These are phyloP conservation scores for Fusarium lateritium DNA, from an alignment of 2,329 filamentous ascomycete species.

Conservation along the genomic window DNA sequence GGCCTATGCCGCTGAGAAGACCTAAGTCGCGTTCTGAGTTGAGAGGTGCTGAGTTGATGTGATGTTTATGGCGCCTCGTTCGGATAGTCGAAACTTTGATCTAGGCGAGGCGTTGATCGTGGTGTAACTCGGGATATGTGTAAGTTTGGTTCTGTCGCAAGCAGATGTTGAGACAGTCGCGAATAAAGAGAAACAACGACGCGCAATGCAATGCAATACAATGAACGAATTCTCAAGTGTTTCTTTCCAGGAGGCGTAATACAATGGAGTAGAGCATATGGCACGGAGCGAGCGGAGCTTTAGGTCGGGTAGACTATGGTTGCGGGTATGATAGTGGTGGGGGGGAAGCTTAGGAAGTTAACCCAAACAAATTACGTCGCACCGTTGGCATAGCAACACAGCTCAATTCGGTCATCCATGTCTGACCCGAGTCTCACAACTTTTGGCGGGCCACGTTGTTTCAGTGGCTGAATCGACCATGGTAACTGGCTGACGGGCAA, in stretches of 20 bases:
- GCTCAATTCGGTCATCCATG: constrained; percentile 11
- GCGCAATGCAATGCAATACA: constrained; percentile 19
- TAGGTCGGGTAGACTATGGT: constrained; percentile 28
- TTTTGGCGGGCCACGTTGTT: constrained; percentile 34
- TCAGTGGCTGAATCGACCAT: constrained; percentile 27
- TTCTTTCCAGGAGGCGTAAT: constrained; percentile 28
- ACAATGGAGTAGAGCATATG: constrained; percentile 14
- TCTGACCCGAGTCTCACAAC: constrained; percentile 28
- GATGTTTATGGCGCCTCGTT: constrained; percentile 22
- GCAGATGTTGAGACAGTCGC: constrained; percentile 7
- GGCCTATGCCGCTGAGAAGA: constrained; percentile 40
- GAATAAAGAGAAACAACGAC: constrained; percentile 19
- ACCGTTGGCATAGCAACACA: constrained; percentile 38
- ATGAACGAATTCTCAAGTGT: constrained; percentile 21
- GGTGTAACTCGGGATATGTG: constrained; percentile 20
- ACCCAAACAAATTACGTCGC: constrained; percentile 45
- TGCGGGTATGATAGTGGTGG: constrained; percentile 30
- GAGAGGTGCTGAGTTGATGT: constrained; percentile 8
- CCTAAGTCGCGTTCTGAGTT: neutral
- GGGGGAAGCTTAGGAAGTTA: constrained; percentile 23
- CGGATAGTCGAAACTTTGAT: constrained; percentile 34
- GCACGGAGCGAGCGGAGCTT: constrained; percentile 42
- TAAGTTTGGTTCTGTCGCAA: constrained; percentile 24
- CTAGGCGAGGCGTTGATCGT: constrained; percentile 24
- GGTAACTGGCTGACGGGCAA: constrained; percentile 3